phyloP scores from a whole-genome alignment of 2,329 filamentous ascomycete genomes.

The Colletotrichum phormii region DNA sequence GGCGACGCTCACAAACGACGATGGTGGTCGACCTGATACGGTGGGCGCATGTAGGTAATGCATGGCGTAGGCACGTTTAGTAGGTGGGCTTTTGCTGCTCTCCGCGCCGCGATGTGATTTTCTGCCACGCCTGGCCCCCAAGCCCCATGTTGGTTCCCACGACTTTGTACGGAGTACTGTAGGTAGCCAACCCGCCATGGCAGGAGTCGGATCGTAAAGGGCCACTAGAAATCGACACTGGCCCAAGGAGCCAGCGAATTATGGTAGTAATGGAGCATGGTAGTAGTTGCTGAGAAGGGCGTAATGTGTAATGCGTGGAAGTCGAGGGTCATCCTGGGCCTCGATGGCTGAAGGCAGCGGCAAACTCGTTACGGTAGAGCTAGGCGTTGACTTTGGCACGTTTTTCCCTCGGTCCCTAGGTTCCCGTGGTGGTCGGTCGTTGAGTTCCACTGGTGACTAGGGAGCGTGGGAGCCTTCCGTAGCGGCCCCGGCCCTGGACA shows the following conservation, averaged over 20 bases:
- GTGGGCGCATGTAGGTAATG: conserved; percentile 1
- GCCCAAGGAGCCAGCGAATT: conserved; percentile 1
- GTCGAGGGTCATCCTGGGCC: background rate
- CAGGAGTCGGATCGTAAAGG: conserved; percentile 1
- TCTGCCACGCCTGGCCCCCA: background rate
- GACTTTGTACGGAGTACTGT: background rate
- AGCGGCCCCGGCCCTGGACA: conserved; percentile 2
- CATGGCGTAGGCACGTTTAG: background rate
- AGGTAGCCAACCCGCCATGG: conserved; percentile 4
- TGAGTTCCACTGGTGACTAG: conserved; percentile 7
- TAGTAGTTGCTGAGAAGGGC: too few species aligned
- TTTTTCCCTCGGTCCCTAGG: background rate
- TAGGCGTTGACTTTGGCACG: background rate
- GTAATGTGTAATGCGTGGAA: too few species aligned
- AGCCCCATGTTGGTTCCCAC: background rate
- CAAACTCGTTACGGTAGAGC: background rate
- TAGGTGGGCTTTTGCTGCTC: background rate
- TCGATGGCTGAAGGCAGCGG: conserved; percentile 1
- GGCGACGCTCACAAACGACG: conserved; percentile 13
- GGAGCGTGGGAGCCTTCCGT: background rate
- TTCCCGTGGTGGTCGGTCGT: background rate
- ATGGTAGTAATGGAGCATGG: background rate
- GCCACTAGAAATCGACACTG: conserved; percentile 11
- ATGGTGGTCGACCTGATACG: conserved; percentile 1
- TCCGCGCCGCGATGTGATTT: background rate